Conservation (phyloP, 495 filamentous ascomycete species). For the Talaromyces wortmannii region DNA sequence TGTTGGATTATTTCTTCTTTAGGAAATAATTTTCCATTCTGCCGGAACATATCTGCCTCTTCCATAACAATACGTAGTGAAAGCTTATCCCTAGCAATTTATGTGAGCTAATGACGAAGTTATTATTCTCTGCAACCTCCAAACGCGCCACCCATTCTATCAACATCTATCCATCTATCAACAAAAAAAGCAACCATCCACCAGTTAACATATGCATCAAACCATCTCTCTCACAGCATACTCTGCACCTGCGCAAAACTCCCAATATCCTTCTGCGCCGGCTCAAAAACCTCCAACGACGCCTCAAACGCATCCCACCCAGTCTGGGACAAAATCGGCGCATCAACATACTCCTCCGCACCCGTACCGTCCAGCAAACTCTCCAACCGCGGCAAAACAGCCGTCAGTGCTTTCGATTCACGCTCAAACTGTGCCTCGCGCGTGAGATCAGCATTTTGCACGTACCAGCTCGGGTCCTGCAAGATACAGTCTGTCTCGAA, state of each 20-base stretch:
- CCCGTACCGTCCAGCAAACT: constrained; percentile 5
- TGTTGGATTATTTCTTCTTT: too few relatives aligned
- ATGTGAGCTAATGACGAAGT: too few relatives aligned
- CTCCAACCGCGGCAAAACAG: constrained; percentile 4
- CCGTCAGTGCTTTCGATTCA: background rate
- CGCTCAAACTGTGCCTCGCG: background rate
- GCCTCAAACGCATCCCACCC: constrained; percentile 2
- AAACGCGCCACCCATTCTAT: too few relatives aligned
- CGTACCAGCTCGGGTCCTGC: constrained; percentile 16
- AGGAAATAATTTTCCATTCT: too few relatives aligned
- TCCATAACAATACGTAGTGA: too few relatives aligned
- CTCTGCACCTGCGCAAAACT: background rate
- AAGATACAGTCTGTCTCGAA: constrained; percentile 22
- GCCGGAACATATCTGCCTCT: too few relatives aligned
- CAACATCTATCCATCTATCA: too few relatives aligned
- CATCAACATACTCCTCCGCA: constrained; percentile 4
- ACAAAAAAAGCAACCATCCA: too few relatives aligned
- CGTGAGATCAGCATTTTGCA: background rate
- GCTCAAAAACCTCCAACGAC: background rate
- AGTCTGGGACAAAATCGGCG: constrained; percentile 6
- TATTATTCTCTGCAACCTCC: too few relatives aligned
- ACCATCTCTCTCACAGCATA: background rate
- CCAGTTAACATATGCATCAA: too few relatives aligned
- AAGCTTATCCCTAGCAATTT: too few relatives aligned
- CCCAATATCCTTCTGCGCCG: background rate